These are phyloP conservation scores for Echinosophora koreensis DNA, from an alignment of 306 rosid species.

Conservation along the genomic window DNA sequence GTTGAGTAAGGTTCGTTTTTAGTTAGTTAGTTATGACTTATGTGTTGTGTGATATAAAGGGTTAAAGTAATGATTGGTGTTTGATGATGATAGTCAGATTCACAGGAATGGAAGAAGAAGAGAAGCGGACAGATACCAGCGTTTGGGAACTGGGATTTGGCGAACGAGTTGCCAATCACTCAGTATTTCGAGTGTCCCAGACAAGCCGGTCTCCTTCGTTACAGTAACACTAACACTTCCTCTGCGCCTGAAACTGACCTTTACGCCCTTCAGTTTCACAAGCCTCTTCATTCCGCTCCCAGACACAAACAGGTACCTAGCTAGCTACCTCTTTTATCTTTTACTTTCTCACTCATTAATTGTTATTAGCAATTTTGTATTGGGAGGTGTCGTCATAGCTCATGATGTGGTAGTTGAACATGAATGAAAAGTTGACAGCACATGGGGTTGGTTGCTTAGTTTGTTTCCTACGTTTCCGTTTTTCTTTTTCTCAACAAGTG, in stretches of 20 bases:
- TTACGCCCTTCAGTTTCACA: conserved; percentile 54
- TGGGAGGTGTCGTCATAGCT: background rate
- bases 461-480: background rate
- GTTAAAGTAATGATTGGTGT: conserved; percentile 1
- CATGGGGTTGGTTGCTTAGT: background rate
- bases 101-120: conserved; percentile 61
- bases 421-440: background rate
- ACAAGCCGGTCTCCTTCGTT: conserved; percentile 69
- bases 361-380: too few relatives aligned
- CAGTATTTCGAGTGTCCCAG: conserved; percentile 82
- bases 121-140: conserved; percentile 75
- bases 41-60: too few relatives aligned
- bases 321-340: too few relatives aligned
- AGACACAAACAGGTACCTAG: conserved; percentile 64
- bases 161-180: conserved; percentile 76
- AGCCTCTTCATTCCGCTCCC: conserved; percentile 42
- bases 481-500: background rate
- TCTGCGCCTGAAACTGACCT: conserved; percentile 58
- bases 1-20: too few relatives aligned
- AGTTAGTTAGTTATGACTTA: background rate
- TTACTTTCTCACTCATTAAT: too few relatives aligned
- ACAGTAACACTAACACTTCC: conserved; percentile 71
- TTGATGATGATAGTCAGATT: background rate
- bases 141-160: conserved; percentile 86
- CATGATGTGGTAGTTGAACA: background rate